Evolutionary conservation across 108 stramenopile species (phyloP), one percentile per base, ranked within the genome.

Genomic region (Schizochytrium sp.): DNA sequence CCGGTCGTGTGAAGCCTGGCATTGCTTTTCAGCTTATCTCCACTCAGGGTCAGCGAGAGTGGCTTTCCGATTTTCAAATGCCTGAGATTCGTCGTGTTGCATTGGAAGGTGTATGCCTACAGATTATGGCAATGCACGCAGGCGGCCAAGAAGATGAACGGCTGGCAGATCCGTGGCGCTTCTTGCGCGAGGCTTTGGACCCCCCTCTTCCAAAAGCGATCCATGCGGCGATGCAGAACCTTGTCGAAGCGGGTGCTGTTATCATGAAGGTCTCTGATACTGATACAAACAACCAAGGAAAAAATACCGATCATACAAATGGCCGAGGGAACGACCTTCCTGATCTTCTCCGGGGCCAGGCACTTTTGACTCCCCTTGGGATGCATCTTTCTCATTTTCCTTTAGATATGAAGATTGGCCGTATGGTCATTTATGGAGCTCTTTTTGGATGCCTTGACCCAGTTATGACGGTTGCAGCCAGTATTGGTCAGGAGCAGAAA

Each of bases 1-100:
- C 98, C n/a, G 98, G 97, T 2, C 94, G 97, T 28, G 97, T 97
- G 72, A 91, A 94, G 41, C 95, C 96, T n/a, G 97, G 97, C 19
- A 89, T 91, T 17, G 93, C 94, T 40, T 97, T 94, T 91, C 96
- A 96, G 69, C 72, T 97, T 13, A 88, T 90, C n/a, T 87, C 72
- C 45, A 90, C 89, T 15, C 94, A 95, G 58, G 94, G 92, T 2
- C 92, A 94, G 72, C 93, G 95, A 55, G 90, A 88, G 28, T 89
- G 72, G 44, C 46, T 96, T 61, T 44, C 89, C 17, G 95, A 95
- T 46, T 96, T 96, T 91, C 91, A 95, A 50, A 72, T 95, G 56
- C 97, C 97, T 8, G 97, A 98, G 88, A 97, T 97, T 92, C 92
- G 95, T 13, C 91, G 97, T 15, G 96, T 97, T 13, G 94, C 97